Percentiles rank a stretch among this genome's conserved stretches.
Evolutionary conservation across 2,329 filamentous ascomycete genomes (phyloP).

Genomic region (Diaporthe batatas): DNA sequence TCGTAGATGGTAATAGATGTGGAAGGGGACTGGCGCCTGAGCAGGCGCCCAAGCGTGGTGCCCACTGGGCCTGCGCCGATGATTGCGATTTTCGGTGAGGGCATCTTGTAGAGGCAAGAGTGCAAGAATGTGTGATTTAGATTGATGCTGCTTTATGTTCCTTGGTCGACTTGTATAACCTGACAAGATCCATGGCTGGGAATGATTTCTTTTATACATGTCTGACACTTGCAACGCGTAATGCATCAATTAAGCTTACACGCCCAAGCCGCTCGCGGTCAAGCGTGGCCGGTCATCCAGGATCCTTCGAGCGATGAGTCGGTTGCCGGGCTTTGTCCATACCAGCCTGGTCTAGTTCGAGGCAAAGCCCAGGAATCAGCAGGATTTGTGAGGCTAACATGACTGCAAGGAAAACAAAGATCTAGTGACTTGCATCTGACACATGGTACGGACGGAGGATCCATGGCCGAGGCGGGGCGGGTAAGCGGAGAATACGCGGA

Average conservation of each 20-base stretch:
- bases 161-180: neutral
- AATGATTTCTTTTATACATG: neutral
- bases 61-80: slow-evolving; percentile 63
- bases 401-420: neutral
- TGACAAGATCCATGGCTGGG: neutral
- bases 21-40: slow-evolving; percentile 60
- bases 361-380: neutral
- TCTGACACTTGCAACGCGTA: neutral
- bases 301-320: slow-evolving; percentile 16
- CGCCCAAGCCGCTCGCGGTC: slow-evolving; percentile 1
- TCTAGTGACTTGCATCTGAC: neutral
- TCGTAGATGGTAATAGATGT: slow-evolving; percentile 63
- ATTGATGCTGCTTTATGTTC: neutral
- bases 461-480: too few species aligned
- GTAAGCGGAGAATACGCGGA: slow-evolving; percentile 16
- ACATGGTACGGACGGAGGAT: too few species aligned
- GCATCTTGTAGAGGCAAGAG: slow-evolving; percentile 39
- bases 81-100: slow-evolving; percentile 56
- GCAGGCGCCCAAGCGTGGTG: slow-evolving; percentile 65
- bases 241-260: slow-evolving; percentile 19
- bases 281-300: neutral
- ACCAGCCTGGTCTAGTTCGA: neutral
- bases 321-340: neutral
- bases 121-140: neutral
- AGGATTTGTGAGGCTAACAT: neutral